Evolutionary conservation across 176 grass and related monocot species (phyloP), one percentile per base, ranked within the genome.

Genomic region (Musa itinerans): DNA sequence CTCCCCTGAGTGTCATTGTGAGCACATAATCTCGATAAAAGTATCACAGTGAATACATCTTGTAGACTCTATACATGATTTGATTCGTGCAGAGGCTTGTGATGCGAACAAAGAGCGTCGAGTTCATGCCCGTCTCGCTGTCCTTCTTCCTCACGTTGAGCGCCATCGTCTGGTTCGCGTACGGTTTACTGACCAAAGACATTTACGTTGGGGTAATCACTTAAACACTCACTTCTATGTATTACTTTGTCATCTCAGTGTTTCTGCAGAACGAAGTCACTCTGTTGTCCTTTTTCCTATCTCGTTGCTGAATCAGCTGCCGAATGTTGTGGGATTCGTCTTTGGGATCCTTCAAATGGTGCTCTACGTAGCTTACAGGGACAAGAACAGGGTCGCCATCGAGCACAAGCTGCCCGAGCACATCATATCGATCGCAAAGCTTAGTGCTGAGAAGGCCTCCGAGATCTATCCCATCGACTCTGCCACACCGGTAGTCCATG

Each of bases 41-140:
- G 15, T 8, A 17, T 62, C 20, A 11, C 57, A 0, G 11, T 58
- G 55, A 58, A 13, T 5, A 15, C 2, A 15, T 7, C 15, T 58
- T 15, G 11, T 58, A 15, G 8, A 58, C 11, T 9, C 13, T 19
- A 58, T 61, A 55, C 0, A 53, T 27, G 11, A 55, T 77, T 50
- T 73, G 15, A 48, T 74, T 55, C 8, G 3, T 73, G 73, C 87
- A 96, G 93, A 83, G 90, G 63, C 83, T 89, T 66, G 93, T 97
- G 50, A 89, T 97, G 74, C 87, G 85, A 13, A 96, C 93, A 70
- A 92, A 92, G 85, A 96, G 93, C 80, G 93, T 96, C 73, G 93
- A 96, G 85, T 96, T 92, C 89, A 96, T 96, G 93, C 93, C 93
- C n/a, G 85, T 92, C 79, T 86, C 83, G 54, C 81, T 92, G 8